Conservation (phyloP, 1,139 yeast genomes). For the Protomyces macrosporus region DNA sequence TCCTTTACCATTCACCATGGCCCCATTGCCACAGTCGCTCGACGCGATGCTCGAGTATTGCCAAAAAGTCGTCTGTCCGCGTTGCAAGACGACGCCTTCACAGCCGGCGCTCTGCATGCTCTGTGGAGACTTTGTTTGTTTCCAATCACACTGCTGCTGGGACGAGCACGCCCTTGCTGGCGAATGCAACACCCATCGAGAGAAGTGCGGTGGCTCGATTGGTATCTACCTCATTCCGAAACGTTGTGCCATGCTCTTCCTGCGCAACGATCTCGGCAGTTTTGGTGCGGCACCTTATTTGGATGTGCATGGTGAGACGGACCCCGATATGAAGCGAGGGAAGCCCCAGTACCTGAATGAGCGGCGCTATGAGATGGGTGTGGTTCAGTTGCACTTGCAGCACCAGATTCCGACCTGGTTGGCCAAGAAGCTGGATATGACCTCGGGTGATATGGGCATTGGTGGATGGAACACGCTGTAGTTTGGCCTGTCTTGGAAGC, state of each 20-base stretch:
- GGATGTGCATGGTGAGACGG: conserved; percentile 82
- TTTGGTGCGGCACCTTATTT: conserved; percentile 79
- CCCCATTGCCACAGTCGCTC: conserved; percentile 28
- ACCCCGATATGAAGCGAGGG: conserved; percentile 63
- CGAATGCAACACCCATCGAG: conserved; percentile 28
- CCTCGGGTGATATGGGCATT: conserved; percentile 4
- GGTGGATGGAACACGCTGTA: conserved; percentile 24
- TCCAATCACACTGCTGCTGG: conserved; percentile 55
- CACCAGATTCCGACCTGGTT: conserved; percentile 74
- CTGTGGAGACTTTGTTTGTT: conserved; percentile 66
- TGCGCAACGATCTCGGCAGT: conserved; percentile 61
- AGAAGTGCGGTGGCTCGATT: conserved; percentile 51
- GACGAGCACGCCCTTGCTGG: conserved; percentile 27
- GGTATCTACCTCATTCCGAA: conserved; percentile 79
- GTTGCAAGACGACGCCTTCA: conserved; percentile 44
- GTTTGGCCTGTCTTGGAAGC: background rate
- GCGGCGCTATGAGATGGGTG: conserved; percentile 61
- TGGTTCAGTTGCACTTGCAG: conserved; percentile 65
- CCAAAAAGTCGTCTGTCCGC: conserved; percentile 31
- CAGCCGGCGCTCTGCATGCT: conserved; percentile 87
- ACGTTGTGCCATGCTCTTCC: conserved; percentile 60
- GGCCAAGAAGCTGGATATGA: conserved; percentile 49
- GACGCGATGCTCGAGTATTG: conserved; percentile 26
- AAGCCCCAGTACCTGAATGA: conserved; percentile 65
- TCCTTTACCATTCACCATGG: conserved; percentile 22